These are phyloP conservation scores for Phytophthora pluvialis DNA, from an alignment of 352 stramenopile genomes.

Conservation along the genomic window DNA sequence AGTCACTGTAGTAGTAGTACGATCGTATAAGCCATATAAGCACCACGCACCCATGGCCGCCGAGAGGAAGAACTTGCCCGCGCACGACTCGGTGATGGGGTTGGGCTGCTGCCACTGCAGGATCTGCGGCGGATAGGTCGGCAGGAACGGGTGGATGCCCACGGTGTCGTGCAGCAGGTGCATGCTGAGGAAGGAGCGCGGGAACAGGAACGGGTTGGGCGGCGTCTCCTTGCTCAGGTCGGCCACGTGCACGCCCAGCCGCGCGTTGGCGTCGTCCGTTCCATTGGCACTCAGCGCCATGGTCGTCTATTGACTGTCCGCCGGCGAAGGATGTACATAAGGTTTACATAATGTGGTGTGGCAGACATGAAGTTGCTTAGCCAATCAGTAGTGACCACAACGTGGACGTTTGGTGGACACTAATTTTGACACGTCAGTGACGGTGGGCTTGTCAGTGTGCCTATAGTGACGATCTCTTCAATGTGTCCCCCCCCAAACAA, in stretches of 20 bases:
- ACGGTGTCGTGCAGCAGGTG: conserved; percentile 55
- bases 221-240: conserved; percentile 63
- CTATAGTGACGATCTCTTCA: too few species aligned
- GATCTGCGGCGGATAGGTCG: conserved; percentile 70
- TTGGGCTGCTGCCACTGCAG: conserved; percentile 75
- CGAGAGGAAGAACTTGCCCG: conserved; percentile 83
- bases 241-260: conserved; percentile 60
- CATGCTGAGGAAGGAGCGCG: conserved; percentile 59
- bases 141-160: conserved; percentile 75
- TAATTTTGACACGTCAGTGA: too few species aligned
- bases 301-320: background rate
- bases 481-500: too few species aligned
- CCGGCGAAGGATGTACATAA: background rate
- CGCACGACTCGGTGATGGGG: conserved; percentile 79
- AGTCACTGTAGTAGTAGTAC: background rate
- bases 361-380: background rate
- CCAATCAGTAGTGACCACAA: too few species aligned
- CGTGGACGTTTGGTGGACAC: too few species aligned
- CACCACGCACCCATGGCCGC: conserved; percentile 69
- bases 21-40: background rate
- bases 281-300: conserved; percentile 19
- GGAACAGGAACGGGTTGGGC: conserved; percentile 86
- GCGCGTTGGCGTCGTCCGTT: conserved; percentile 53
- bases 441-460: too few species aligned
- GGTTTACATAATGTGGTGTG: conserved; percentile 1